Conservation (phyloP, 169 alveolate species). For the Plasmodium knowlesi region DNA sequence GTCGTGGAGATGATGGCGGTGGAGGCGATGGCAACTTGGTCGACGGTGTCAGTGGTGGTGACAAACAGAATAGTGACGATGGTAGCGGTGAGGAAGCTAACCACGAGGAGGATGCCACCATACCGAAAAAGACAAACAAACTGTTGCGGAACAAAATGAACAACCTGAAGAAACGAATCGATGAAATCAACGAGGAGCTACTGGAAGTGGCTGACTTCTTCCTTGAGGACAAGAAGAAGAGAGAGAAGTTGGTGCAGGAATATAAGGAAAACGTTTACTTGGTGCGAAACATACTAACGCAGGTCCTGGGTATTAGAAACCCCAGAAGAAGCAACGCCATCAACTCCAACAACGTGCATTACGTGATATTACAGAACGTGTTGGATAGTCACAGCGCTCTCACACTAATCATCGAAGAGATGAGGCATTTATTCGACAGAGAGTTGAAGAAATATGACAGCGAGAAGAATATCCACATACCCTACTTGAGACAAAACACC, state of each 20-base stretch:
- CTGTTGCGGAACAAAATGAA: conserved; percentile 10
- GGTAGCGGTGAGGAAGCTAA: background rate
- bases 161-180: conserved; percentile 24
- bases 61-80: background rate
- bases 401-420: conserved; percentile 42
- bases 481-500: conserved; percentile 39
- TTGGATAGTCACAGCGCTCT: conserved; percentile 52
- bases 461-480: conserved; percentile 54
- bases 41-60: background rate
- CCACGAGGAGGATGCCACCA: background rate
- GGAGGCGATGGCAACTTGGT: background rate
- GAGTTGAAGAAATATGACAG: conserved; percentile 65
- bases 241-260: conserved; percentile 29
- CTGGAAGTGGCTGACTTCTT: conserved; percentile 38
- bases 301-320: conserved; percentile 48
- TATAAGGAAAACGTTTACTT: conserved; percentile 21
- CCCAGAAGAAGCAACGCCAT: background rate
- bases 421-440: conserved; percentile 34
- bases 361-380: conserved; percentile 19
- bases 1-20: background rate
- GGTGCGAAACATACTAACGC: conserved; percentile 44
- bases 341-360: conserved; percentile 39
- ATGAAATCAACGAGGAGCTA: conserved; percentile 31
- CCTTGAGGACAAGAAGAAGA: conserved; percentile 25
- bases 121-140: background rate